phyloP scores from a whole-genome alignment of 352 stramenopile species.

The Phytophthora pisi region DNA sequence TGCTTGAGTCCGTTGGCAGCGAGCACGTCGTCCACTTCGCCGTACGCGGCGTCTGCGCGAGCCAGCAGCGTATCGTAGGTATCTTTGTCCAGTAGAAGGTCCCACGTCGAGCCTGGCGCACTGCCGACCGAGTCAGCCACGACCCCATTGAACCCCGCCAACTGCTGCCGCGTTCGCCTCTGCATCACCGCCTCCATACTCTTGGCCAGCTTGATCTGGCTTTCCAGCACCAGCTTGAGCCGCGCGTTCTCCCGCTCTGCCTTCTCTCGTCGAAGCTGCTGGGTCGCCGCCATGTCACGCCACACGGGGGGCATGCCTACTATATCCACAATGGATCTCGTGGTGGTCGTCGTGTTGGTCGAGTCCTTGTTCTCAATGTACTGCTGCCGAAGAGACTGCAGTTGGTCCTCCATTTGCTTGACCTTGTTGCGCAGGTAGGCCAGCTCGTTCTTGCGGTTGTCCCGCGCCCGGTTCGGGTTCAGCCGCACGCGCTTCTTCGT shows the following conservation, averaged over 20 bases:
- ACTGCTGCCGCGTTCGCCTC: constrained; percentile 35
- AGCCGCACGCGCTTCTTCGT: constrained; percentile 32
- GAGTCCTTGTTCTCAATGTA: constrained; percentile 31
- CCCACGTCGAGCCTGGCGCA: constrained; percentile 28
- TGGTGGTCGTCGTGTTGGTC: neutral
- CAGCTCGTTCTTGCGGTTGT: constrained; percentile 50
- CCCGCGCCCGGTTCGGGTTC: constrained; percentile 45
- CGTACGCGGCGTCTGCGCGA: constrained; percentile 37
- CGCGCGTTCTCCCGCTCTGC: constrained; percentile 53
- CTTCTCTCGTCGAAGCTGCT: constrained; percentile 41
- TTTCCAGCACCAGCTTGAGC: constrained; percentile 52
- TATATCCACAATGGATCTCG: constrained; percentile 19
- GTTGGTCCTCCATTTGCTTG: constrained; percentile 45
- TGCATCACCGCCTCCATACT: constrained; percentile 52
- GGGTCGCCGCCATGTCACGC: constrained; percentile 40
- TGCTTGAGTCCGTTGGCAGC: constrained; percentile 46
- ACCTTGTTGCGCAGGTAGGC: constrained; percentile 52
- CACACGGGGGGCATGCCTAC: constrained; percentile 32
- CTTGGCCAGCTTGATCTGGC: constrained; percentile 53
- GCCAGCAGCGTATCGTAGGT: constrained; percentile 43
- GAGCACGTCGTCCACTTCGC: constrained; percentile 46
- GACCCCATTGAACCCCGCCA: constrained; percentile 39
- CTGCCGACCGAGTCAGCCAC: constrained; percentile 11
- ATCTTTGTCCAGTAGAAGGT: constrained; percentile 41
- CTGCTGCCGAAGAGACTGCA: constrained; percentile 35